Evolutionary conservation across 2,329 filamentous ascomycete species (phyloP).

Genomic region (Ilyonectria destructans): DNA sequence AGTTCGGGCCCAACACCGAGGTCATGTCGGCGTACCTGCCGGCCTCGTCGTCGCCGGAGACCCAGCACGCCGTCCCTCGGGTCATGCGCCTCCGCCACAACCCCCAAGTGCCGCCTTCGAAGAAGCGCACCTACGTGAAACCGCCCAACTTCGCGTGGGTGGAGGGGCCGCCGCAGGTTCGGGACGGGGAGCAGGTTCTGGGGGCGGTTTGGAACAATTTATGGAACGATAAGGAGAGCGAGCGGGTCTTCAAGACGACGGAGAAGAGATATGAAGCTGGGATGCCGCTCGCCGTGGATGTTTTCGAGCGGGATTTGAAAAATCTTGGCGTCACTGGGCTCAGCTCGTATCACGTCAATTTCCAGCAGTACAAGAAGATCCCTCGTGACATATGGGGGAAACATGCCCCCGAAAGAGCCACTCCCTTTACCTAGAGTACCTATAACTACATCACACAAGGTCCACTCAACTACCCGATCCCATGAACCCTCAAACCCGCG

Average conservation of each 20-base stretch:
- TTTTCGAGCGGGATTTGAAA: conserved; percentile 10
- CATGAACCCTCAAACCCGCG: background rate
- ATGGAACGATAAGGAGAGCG: conserved; percentile 17
- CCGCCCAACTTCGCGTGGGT: conserved; percentile 20
- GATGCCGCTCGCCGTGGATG: background rate
- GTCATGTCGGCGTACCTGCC: conserved; percentile 17
- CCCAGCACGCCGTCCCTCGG: conserved; percentile 3
- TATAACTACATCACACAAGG: conserved; percentile 1
- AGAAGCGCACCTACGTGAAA: background rate
- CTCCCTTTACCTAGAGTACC: conserved; percentile 1
- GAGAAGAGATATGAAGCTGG: conserved; percentile 3
- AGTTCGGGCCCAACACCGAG: conserved; percentile 18
- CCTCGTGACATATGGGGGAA: background rate
- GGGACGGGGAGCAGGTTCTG: conserved; percentile 17
- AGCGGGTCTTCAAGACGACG: conserved; percentile 10
- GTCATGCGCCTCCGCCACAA: conserved; percentile 2
- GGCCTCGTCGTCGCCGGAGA: conserved; percentile 8
- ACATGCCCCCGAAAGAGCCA: conserved; percentile 5
- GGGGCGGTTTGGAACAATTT: conserved; percentile 3
- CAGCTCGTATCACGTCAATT: conserved; percentile 4
- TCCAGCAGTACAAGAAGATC: conserved; percentile 7
- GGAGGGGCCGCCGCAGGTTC: conserved; percentile 4
- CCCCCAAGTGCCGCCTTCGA: background rate
- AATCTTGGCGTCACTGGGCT: background rate
- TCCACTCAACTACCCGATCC: conserved; percentile 1